phyloP scores from a whole-genome alignment of 352 stramenopile genomes.

The Phytophthora gonapodyides region DNA sequence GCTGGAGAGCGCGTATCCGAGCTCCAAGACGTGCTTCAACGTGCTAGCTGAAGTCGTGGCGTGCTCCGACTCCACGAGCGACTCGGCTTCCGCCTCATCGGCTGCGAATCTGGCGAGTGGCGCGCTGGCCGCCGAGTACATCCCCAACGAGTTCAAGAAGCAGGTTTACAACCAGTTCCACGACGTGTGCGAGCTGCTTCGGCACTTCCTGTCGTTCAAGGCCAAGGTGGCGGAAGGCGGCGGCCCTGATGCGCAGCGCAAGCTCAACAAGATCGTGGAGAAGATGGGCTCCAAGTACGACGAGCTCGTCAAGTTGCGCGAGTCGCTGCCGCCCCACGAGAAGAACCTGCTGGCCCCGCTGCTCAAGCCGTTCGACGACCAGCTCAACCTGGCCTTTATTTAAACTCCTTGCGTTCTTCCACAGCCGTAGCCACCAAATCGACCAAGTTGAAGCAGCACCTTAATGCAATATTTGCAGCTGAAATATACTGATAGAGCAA shows the following conservation, averaged over 20 bases:
- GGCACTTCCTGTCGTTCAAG: conserved; percentile 87
- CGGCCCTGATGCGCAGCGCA: conserved; percentile 60
- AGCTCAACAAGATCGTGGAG: conserved; percentile 86
- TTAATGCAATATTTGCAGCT: conserved; percentile 33
- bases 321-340: conserved; percentile 79
- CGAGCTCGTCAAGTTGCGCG: conserved; percentile 80
- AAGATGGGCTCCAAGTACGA: conserved; percentile 91
- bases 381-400: conserved; percentile 90
- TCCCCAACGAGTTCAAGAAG: conserved; percentile 88
- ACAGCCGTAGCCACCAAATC: background rate
- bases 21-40: conserved; percentile 51
- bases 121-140: conserved; percentile 68
- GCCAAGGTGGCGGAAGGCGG: conserved; percentile 60
- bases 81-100: conserved; percentile 57
- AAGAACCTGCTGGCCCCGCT: conserved; percentile 82
- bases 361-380: conserved; percentile 86
- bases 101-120: conserved; percentile 54
- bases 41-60: conserved; percentile 70
- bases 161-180: conserved; percentile 88
- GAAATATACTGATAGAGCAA: conserved; percentile 34
- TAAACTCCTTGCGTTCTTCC: conserved; percentile 29
- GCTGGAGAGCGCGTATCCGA: conserved; percentile 65
- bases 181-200: conserved; percentile 81
- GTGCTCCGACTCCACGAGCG: conserved; percentile 61
- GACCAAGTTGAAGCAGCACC: background rate